A percentile compares a stretch with the other conserved stretches of the same genome.
phyloP scores from a whole-genome alignment of 2,329 filamentous ascomycete genomes.

The Colletotrichum sp. region DNA sequence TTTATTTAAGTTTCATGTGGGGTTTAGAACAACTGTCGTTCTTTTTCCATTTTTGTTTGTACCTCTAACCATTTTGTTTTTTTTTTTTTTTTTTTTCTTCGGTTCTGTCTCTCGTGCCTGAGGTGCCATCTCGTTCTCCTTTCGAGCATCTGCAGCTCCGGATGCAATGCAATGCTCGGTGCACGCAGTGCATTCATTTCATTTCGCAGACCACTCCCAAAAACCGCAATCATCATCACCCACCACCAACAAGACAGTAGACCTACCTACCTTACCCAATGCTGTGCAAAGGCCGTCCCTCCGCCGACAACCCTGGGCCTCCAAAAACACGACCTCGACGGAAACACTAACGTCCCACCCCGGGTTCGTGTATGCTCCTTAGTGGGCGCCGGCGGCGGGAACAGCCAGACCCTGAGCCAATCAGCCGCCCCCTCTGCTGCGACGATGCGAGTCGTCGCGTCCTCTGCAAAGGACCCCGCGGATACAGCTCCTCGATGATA shows the following conservation, averaged over 20 bases:
- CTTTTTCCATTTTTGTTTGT: too few species aligned
- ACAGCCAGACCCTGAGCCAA: not conserved
- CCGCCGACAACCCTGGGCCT: not conserved
- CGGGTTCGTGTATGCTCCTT: conserved; percentile 9
- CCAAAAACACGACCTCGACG: not conserved
- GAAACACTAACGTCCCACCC: not conserved
- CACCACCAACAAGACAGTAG: not conserved
- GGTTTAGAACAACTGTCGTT: too few species aligned
- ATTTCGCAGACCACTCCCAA: not conserved
- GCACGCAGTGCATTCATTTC: not conserved
- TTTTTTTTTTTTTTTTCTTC: not conserved
- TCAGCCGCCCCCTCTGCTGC: not conserved
- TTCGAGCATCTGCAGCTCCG: not conserved
- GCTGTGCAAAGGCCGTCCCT: not conserved
- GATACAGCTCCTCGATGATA: not conserved
- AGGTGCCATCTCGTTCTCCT: not conserved
- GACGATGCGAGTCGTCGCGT: not conserved
- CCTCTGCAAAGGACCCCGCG: not conserved
- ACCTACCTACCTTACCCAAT: not conserved
- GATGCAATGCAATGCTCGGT: not conserved
- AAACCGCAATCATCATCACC: not conserved
- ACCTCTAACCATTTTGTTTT: too few species aligned
- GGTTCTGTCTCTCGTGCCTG: not conserved
- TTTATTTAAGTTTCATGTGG: too few species aligned
- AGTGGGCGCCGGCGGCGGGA: conserved; percentile 10